A percentile compares a stretch with the other conserved stretches of the same genome.
Evolutionary conservation across 2,329 filamentous ascomycete species (phyloP).

Genomic region (Penicillium sp.): DNA sequence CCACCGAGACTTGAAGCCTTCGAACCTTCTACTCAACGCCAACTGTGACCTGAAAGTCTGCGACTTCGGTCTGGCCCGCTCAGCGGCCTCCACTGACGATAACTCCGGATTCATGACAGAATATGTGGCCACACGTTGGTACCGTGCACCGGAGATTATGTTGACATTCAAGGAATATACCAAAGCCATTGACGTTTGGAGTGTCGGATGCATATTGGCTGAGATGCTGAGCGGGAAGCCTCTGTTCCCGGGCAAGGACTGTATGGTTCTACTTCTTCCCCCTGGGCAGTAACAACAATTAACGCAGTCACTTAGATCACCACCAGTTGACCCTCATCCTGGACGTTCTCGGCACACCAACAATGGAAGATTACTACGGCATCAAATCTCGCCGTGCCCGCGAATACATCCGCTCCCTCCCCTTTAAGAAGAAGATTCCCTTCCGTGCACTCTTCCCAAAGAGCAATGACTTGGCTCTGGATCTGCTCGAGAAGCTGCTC

Average conservation of each 20-base stretch:
- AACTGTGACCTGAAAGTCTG: constrained; percentile 99
- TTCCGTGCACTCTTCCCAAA: constrained; percentile 97
- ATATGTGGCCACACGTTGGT: constrained; percentile 99
- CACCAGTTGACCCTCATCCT: constrained; percentile 96
- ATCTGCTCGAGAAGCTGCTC: constrained; percentile 90
- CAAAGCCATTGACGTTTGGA: constrained; percentile 99
- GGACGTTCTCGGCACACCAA: constrained; percentile 94
- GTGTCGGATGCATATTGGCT: constrained; percentile 93
- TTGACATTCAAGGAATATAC: constrained; percentile 99
- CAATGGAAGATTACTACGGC: constrained; percentile 99
- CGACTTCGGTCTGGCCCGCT: constrained; percentile 94
- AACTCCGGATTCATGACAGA: constrained; percentile 99
- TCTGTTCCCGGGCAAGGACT: constrained; percentile 96
- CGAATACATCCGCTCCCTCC: constrained; percentile 96
- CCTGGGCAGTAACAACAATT: not conserved
- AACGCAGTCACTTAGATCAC: constrained; percentile 63
- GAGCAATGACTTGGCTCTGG: constrained; percentile 94
- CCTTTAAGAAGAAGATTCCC: constrained; percentile 99
- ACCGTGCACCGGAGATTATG: constrained; percentile 99
- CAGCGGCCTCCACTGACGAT: constrained; percentile 94
- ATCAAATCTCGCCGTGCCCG: constrained; percentile 97
- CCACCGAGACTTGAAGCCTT: constrained; percentile 95
- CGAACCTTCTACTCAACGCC: constrained; percentile 92
- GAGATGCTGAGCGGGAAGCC: constrained; percentile 99
- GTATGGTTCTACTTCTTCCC: constrained; percentile 52